These are phyloP conservation scores for Mycena albidolilacea DNA, from an alignment of 768 basidiomycete genomes.

Conservation along the genomic window DNA sequence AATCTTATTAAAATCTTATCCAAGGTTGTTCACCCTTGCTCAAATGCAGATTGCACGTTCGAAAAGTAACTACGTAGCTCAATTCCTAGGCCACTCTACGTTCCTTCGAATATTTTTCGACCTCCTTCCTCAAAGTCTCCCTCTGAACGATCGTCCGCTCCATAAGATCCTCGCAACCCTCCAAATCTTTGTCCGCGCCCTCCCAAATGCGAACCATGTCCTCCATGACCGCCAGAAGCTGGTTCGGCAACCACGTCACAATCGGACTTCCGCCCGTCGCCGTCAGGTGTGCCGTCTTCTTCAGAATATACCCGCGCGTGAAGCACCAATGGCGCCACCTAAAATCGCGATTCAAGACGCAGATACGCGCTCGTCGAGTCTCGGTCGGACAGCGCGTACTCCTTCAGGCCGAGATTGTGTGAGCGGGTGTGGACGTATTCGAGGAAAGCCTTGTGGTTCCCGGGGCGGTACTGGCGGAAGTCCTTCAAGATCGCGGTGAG, in stretches of 20 bases:
- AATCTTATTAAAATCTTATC: too few species aligned
- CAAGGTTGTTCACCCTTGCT: too few species aligned
- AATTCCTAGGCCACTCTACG: slow-evolving; percentile 21
- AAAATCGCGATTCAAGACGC: slow-evolving; percentile 47
- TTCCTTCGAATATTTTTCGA: slow-evolving; percentile 39
- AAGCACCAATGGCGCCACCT: slow-evolving; percentile 52
- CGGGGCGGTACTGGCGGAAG: slow-evolving; percentile 49
- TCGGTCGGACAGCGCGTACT: slow-evolving; percentile 41
- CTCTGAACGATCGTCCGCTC: slow-evolving; percentile 32
- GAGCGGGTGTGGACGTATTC: slow-evolving; percentile 44
- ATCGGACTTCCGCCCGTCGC: slow-evolving; percentile 46
- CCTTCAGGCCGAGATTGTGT: slow-evolving; percentile 34
- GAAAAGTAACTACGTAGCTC: not conserved
- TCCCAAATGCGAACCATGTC: slow-evolving; percentile 37
- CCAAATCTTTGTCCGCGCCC: slow-evolving; percentile 36
- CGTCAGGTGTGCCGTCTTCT: slow-evolving; percentile 44
- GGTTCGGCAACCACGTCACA: slow-evolving; percentile 40
- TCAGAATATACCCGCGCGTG: slow-evolving; percentile 51
- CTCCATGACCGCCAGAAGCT: slow-evolving; percentile 39
- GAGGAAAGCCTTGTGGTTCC: slow-evolving; percentile 47
- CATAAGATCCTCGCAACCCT: slow-evolving; percentile 39
- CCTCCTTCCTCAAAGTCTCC: slow-evolving; percentile 39
- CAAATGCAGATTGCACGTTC: too few species aligned
- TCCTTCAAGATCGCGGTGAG: slow-evolving; percentile 50
- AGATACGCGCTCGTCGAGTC: slow-evolving; percentile 43